These are phyloP conservation scores for Didymella pinodella DNA, from an alignment of 2,329 filamentous ascomycete species.

Conservation along the genomic window DNA sequence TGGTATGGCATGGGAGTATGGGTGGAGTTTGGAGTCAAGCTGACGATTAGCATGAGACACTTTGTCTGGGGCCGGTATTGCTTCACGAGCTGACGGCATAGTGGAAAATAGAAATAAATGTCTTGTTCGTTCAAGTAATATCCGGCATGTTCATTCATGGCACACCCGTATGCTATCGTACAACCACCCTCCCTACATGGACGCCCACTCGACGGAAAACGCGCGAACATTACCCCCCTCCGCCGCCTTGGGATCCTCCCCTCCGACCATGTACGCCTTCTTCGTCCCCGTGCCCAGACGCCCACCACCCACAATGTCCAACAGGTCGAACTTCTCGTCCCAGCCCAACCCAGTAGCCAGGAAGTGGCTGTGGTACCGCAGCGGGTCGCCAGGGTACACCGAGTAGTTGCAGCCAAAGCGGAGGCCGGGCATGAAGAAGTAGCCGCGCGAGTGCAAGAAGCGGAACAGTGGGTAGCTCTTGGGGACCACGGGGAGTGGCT, in stretches of 20 bases:
- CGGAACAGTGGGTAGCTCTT: conserved; percentile 75
- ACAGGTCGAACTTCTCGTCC: conserved; percentile 83
- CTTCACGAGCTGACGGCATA: too few relatives aligned
- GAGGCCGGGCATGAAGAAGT: conserved; percentile 89
- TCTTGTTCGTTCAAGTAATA: too few relatives aligned
- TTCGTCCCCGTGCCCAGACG: conserved; percentile 93
- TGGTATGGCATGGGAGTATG: too few relatives aligned
- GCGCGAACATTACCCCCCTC: conserved; percentile 62
- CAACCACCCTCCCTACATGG: conserved; percentile 67
- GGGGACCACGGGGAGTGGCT: conserved; percentile 48
- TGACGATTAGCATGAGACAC: too few relatives aligned
- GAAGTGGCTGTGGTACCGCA: conserved; percentile 96
- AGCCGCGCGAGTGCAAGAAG: conserved; percentile 79
- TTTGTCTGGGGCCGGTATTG: too few relatives aligned
- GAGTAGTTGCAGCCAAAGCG: conserved; percentile 95
- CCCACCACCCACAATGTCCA: conserved; percentile 86
- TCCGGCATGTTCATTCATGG: too few relatives aligned
- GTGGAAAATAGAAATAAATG: too few relatives aligned
- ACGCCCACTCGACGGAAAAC: conserved; percentile 93
- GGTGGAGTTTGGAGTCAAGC: too few relatives aligned
- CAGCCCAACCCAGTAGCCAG: conserved; percentile 84
- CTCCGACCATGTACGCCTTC: conserved; percentile 90
- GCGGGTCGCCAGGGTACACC: conserved; percentile 92
- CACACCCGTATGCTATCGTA: not conserved
- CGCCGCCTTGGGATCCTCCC: conserved; percentile 53